Percentiles rank a stretch among this genome's conserved stretches.
These are phyloP conservation scores for Cinchona pubescens DNA, from an alignment of 257 asterid species.

Conservation along the genomic window DNA sequence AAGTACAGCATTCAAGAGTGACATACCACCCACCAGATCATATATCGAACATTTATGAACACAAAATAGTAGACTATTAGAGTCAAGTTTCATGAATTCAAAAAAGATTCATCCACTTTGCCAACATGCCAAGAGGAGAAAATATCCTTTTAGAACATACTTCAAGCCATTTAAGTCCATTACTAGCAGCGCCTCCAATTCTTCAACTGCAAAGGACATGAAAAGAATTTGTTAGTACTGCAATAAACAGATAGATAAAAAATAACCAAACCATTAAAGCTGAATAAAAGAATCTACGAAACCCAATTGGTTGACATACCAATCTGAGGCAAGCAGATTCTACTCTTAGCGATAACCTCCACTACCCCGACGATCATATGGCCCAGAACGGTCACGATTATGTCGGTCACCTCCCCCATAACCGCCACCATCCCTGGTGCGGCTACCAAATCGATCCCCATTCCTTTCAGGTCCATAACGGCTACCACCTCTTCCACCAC, in stretches of 20 bases:
- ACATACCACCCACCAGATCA: slow-evolving; percentile 38
- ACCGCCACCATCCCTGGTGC: slow-evolving; percentile 60
- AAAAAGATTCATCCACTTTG: slow-evolving; percentile 36
- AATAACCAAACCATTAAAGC: neutral
- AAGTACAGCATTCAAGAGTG: slow-evolving; percentile 57
- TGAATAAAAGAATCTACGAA: neutral
- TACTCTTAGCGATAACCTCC: slow-evolving; percentile 52
- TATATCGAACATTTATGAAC: slow-evolving; percentile 51
- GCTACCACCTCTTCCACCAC: slow-evolving; percentile 49
- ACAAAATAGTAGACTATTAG: slow-evolving; percentile 51
- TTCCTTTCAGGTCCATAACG: slow-evolving; percentile 83
- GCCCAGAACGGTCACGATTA: slow-evolving; percentile 86
- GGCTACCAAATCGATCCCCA: slow-evolving; percentile 71
- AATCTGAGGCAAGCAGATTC: slow-evolving; percentile 10
- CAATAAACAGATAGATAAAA: neutral
- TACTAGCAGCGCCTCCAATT: slow-evolving; percentile 29
- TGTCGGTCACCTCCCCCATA: slow-evolving; percentile 70
- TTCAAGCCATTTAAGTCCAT: slow-evolving; percentile 31
- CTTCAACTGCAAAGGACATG: slow-evolving; percentile 42
- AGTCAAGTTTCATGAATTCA: slow-evolving; percentile 48
- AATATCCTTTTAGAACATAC: slow-evolving; percentile 18
- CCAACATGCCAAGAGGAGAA: slow-evolving; percentile 32
- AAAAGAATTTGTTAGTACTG: slow-evolving; percentile 14
- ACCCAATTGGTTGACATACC: neutral
- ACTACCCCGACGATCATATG: slow-evolving; percentile 73